Base-by-base conservation (phyloP, 2,329 filamentous ascomycete genomes). In the Alternaria rosae region DNA sequence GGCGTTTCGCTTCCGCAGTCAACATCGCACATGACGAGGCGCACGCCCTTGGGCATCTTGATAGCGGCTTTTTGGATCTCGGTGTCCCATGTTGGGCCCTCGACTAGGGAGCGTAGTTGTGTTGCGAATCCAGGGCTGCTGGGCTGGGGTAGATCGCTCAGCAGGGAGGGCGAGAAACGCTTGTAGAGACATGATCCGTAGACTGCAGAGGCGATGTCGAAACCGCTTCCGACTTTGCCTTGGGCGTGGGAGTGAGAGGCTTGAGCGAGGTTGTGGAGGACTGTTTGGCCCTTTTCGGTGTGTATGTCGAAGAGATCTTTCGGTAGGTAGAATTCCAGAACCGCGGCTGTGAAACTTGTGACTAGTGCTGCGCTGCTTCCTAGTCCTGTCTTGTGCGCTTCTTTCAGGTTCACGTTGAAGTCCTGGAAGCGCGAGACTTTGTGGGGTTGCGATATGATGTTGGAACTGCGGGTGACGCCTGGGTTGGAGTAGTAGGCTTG, bases 361-460 rank as follows among this genome's bases (percentile, higher is more conserved):
- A 98, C 94, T 12, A 99, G 87, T 5, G 95, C 95, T 5, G 95
- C 95, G 1, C 94, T 97, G 11, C 94, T 97, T 61, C 95, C 95
- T 28, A 99, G 88, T 2, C 95, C 95, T 0, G 95, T 99, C 84
- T 99, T 99, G 85, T 97, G 91, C 15, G 94, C 94, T 65, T 89
- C 86, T 60, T 85, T 82, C 35, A 99, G 86, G 6, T 89, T 87
- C 15, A 94, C 89, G 44, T 87, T 86, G 81, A 97, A 97, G 76
- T 90, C 86, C 66, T 88, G 86, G 82, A 98, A 98, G 64, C 88
- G 88, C 15, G 75, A 73, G 11, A 21, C 41, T 26, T 66, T 59
- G n/a, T 68, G 42, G 11, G 62, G 38, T 6, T 51, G 28, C 1
- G 58, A 43, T 10, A 44, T 28, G 17, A 41, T 47, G 35, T 60